phyloP scores from a whole-genome alignment of 495 filamentous ascomycete genomes.

The Penicillium coprophilum region DNA sequence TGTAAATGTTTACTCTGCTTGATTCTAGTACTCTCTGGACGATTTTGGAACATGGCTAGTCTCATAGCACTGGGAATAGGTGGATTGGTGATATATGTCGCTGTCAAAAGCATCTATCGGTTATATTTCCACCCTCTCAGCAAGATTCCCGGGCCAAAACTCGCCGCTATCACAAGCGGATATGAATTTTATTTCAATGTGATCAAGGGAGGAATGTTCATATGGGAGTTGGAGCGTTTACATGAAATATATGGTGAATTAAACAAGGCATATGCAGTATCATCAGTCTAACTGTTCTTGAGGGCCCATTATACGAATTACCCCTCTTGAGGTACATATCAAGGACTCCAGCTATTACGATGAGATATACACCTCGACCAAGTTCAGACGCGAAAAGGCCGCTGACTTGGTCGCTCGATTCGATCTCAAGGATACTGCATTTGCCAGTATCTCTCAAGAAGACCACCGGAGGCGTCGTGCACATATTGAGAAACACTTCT shows the following conservation, averaged over 20 bases:
- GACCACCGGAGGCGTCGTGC: conserved; percentile 29
- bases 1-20: neutral
- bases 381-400: conserved; percentile 30
- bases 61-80: conserved; percentile 3
- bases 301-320: conserved; percentile 56
- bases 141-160: conserved; percentile 43
- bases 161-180: conserved; percentile 47
- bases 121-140: conserved; percentile 51
- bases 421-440: conserved; percentile 14
- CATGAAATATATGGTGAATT: conserved; percentile 50
- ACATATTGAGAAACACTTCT: conserved; percentile 31
- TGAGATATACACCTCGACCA: conserved; percentile 30
- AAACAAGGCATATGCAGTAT: neutral
- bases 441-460: conserved; percentile 25
- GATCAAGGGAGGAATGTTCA: conserved; percentile 36
- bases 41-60: conserved; percentile 6
- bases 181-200: conserved; percentile 56
- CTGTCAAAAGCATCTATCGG: conserved; percentile 38
- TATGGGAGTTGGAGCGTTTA: conserved; percentile 44
- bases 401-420: conserved; percentile 16
- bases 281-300: neutral
- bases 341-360: conserved; percentile 41
- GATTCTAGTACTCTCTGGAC: neutral
- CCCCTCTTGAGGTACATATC: conserved; percentile 50
- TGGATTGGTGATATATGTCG: conserved; percentile 19